Evolutionary conservation across 352 stramenopile genomes (phyloP).

Genomic region (Globisporangium abappressorium): DNA sequence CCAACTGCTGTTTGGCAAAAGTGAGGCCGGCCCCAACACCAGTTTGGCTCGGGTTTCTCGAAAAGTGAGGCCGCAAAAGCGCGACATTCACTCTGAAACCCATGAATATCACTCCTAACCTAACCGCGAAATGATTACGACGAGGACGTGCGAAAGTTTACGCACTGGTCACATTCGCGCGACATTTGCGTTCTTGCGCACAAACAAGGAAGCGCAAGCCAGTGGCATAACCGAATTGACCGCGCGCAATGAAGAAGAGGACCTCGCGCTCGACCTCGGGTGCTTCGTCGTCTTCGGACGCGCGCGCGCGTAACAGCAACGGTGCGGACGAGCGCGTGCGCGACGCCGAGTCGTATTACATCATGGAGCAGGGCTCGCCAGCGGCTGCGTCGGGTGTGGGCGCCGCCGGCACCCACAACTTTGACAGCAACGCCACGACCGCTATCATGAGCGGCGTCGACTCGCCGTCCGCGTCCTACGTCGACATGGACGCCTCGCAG

Average conservation of each 20-base stretch:
- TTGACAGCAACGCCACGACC: slow-evolving; percentile 2
- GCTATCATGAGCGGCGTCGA: slow-evolving; percentile 21
- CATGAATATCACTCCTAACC: too few species aligned
- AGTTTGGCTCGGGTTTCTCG: too few species aligned
- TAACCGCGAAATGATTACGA: too few species aligned
- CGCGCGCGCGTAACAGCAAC: background rate
- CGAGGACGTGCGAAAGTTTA: background rate
- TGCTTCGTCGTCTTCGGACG: slow-evolving; percentile 1
- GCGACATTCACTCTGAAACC: too few species aligned
- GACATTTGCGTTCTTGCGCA: slow-evolving; percentile 1
- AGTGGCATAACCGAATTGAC: slow-evolving; percentile 6
- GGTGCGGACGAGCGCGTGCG: background rate
- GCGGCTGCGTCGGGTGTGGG: background rate
- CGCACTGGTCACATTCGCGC: background rate
- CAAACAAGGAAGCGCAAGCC: background rate
- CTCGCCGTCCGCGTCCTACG: slow-evolving; percentile 17
- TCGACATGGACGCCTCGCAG: slow-evolving; percentile 20
- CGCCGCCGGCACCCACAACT: background rate
- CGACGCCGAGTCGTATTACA: slow-evolving; percentile 12
- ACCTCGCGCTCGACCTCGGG: background rate
- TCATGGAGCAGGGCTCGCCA: slow-evolving; percentile 14
- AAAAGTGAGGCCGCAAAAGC: too few species aligned
- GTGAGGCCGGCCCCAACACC: too few species aligned
- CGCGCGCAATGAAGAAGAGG: slow-evolving; percentile 8
- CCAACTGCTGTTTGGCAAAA: background rate